These are phyloP conservation scores for Panicum hallii DNA, from an alignment of 202 grass and related monocot species.

Conservation along the genomic window DNA sequence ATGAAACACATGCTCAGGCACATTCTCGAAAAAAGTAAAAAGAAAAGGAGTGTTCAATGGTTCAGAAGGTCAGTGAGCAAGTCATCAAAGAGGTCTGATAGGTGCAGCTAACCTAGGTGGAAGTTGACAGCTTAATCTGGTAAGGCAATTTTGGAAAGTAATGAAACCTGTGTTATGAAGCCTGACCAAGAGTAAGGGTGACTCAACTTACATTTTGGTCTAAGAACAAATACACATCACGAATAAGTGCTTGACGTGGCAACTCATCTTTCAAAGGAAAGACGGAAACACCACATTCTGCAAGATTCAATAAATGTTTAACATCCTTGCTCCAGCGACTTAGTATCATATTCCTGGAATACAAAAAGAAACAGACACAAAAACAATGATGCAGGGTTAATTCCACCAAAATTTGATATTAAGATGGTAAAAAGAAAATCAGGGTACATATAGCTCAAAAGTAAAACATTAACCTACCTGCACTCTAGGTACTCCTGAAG, in stretches of 20 bases:
- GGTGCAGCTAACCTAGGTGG: conserved; percentile 30
- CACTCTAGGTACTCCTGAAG: conserved; percentile 94
- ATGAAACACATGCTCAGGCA: no score
- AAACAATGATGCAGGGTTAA: conserved; percentile 41
- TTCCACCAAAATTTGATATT: conserved; percentile 26
- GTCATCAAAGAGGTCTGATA: conserved; percentile 16
- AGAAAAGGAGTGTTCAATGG: conserved; percentile 2
- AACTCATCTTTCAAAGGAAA: conserved; percentile 65
- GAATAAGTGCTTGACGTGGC: conserved; percentile 61
- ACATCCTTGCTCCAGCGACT: conserved; percentile 89
- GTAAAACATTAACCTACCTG: conserved; percentile 58
- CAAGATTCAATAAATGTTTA: conserved; percentile 77
- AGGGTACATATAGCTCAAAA: conserved; percentile 6
- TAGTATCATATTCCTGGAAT: conserved; percentile 92
- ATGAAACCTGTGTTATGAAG: conserved; percentile 14
- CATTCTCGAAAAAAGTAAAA: not conserved
- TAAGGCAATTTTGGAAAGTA: conserved; percentile 35
- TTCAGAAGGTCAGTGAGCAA: conserved; percentile 38
- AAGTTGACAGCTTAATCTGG: conserved; percentile 39
- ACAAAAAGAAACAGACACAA: conserved; percentile 45
- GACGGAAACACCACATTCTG: conserved; percentile 74
- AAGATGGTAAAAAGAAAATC: conserved; percentile 30
- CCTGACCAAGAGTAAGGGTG: not conserved
- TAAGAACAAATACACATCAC: conserved; percentile 90
- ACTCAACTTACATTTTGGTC: conserved; percentile 85